Conservation (phyloP, 2,329 filamentous ascomycete species). For the Microthyrium microscopicum region DNA sequence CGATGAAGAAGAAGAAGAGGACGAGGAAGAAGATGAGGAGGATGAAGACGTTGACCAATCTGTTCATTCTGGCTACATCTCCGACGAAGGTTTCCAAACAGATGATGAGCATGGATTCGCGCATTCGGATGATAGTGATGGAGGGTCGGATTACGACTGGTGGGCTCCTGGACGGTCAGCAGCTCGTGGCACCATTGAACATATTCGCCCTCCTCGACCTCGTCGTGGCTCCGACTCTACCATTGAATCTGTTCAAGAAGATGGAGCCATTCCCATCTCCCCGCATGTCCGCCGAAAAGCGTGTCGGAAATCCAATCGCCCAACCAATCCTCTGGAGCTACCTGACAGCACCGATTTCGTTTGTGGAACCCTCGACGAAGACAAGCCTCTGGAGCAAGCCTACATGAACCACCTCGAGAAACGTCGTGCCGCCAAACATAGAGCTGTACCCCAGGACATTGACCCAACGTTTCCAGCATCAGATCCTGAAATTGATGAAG, state of each 20-base stretch:
- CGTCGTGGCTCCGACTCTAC: slow-evolving; percentile 37
- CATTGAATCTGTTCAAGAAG: slow-evolving; percentile 32
- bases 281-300: slow-evolving; percentile 13
- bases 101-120: slow-evolving; percentile 62
- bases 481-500: slow-evolving; percentile 70
- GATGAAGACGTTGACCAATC: slow-evolving; percentile 12
- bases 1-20: slow-evolving; percentile 16
- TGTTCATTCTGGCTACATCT: slow-evolving; percentile 16
- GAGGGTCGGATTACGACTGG: slow-evolving; percentile 47
- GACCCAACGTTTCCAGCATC: slow-evolving; percentile 95
- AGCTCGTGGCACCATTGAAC: slow-evolving; percentile 35
- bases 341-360: slow-evolving; percentile 98
- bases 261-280: slow-evolving; percentile 2
- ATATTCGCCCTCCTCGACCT: slow-evolving; percentile 28
- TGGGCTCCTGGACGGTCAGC: slow-evolving; percentile 41
- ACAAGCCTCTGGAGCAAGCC: slow-evolving; percentile 82
- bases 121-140: slow-evolving; percentile 50
- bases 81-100: slow-evolving; percentile 60
- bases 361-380: slow-evolving; percentile 94
- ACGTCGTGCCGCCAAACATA: slow-evolving; percentile 65
- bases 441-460: slow-evolving; percentile 82
- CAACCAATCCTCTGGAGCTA: slow-evolving; percentile 61
- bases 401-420: slow-evolving; percentile 76
- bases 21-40: slow-evolving; percentile 18
- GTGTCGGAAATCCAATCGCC: slow-evolving; percentile 34